Evolutionary conservation across 768 basidiomycete genomes (phyloP).

Genomic region (Tremella yokohamensis): DNA sequence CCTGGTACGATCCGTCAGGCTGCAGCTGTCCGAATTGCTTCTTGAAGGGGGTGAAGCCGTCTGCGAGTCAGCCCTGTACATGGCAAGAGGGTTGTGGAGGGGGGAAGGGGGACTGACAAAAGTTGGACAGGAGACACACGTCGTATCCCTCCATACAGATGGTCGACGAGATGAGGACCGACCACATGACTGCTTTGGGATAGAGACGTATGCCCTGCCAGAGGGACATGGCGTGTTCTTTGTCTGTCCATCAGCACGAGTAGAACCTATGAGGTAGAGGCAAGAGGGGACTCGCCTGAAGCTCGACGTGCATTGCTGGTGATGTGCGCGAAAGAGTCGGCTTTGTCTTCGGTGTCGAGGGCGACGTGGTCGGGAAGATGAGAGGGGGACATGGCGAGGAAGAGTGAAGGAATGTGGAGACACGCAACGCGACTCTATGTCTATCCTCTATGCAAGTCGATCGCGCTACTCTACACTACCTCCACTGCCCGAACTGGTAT

Average conservation of each 20-base stretch:
- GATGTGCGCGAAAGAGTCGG: too few relatives aligned
- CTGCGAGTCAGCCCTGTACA: background rate
- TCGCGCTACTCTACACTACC: too few relatives aligned
- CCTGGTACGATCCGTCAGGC: conserved; percentile 44
- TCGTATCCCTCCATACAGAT: conserved; percentile 50
- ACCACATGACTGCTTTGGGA: conserved; percentile 51
- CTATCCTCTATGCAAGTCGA: too few relatives aligned
- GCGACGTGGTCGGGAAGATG: too few relatives aligned
- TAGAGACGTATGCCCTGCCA: conserved; percentile 48
- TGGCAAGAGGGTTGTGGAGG: too few relatives aligned
- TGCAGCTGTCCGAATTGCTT: conserved; percentile 37
- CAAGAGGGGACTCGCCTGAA: too few relatives aligned
- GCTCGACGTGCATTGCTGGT: too few relatives aligned
- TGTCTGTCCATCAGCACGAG: conserved; percentile 17
- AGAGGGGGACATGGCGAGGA: too few relatives aligned
- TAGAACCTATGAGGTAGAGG: background rate
- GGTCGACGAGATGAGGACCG: conserved; percentile 33
- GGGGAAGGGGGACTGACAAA: conserved; percentile 23
- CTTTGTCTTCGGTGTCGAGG: too few relatives aligned
- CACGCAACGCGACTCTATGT: too few relatives aligned
- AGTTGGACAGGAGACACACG: conserved; percentile 33
- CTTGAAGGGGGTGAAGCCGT: conserved; percentile 48
- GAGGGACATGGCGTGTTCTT: conserved; percentile 50
- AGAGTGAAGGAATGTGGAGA: too few relatives aligned
- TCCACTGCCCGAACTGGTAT: too few relatives aligned